Evolutionary conservation across 176 grass and related monocot species (phyloP).

Genomic region (Canna indica): DNA sequence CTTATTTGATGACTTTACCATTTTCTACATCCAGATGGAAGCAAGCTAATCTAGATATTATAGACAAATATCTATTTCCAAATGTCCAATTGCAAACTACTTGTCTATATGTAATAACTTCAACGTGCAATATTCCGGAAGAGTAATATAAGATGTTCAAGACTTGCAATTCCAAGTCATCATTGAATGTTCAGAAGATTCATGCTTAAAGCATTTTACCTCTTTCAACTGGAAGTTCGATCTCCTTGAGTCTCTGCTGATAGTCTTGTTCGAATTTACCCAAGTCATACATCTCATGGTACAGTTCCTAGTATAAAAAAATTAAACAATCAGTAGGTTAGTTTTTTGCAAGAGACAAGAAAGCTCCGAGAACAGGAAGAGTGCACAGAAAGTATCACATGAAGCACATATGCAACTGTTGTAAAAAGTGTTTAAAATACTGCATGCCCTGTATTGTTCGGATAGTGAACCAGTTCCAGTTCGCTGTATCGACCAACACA

Average conservation of each 20-base stretch:
- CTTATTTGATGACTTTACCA: too few relatives aligned
- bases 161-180: neutral
- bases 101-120: neutral
- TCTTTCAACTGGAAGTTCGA: constrained; percentile 14
- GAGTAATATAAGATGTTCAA: neutral
- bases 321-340: constrained; percentile 2
- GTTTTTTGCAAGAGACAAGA: neutral
- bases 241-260: constrained; percentile 12
- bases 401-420: neutral
- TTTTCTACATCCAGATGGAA: too few relatives aligned
- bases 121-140: neutral
- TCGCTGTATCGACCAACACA: too few relatives aligned
- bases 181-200: neutral
- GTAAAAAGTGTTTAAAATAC: too few relatives aligned
- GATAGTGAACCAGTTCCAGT: too few relatives aligned
- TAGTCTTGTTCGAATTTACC: constrained; percentile 35
- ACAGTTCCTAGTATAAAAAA: constrained; percentile 36
- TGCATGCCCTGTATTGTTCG: too few relatives aligned
- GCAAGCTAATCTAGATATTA: too few relatives aligned
- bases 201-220: constrained; percentile 9
- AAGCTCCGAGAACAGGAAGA: neutral
- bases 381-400: neutral
- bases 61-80: too few relatives aligned
- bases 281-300: constrained; percentile 36
- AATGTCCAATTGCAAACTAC: too few relatives aligned